A percentile compares a stretch with the other conserved stretches of the same genome.
Evolutionary conservation across 805 yeast genomes (phyloP).

Genomic region (Cyberlindnera saturnus): DNA sequence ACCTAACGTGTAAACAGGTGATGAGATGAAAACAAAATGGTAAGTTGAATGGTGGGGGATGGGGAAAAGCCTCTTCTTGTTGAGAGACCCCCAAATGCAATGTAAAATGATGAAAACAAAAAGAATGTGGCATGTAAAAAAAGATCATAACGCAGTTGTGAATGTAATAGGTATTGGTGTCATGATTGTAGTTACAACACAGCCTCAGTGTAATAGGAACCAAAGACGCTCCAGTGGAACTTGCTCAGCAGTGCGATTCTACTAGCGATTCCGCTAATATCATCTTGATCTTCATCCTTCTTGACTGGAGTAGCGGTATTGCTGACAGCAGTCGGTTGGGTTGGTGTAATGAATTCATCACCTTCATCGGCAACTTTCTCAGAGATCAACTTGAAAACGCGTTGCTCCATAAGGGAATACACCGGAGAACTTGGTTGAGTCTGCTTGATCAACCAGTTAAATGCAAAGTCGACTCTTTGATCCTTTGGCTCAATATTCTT

Average conservation of each 20-base stretch:
- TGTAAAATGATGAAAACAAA: neutral
- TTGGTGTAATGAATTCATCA: conserved; percentile 6
- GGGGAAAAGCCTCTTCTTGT: neutral
- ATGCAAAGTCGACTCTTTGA: conserved; percentile 42
- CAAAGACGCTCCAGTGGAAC: conserved; percentile 83
- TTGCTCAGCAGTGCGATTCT: conserved; percentile 50
- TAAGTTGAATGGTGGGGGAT: neutral
- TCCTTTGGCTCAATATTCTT: conserved; percentile 7
- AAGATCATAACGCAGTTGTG: too few relatives aligned
- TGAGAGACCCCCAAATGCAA: neutral
- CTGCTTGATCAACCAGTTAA: conserved; percentile 78
- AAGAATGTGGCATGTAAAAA: neutral
- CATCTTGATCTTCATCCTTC: conserved; percentile 43
- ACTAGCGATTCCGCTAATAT: conserved; percentile 51
- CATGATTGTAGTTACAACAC: conserved; percentile 1
- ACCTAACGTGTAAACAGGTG: too few relatives aligned
- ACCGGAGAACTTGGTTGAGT: conserved; percentile 79
- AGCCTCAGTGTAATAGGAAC: conserved; percentile 44
- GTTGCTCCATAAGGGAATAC: conserved; percentile 68
- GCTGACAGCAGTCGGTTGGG: conserved; percentile 8
- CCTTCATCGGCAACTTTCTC: conserved; percentile 27
- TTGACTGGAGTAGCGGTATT: conserved; percentile 10
- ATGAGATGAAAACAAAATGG: too few relatives aligned
- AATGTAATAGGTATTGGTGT: too few relatives aligned
- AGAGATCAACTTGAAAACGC: conserved; percentile 47